Evolutionary conservation across 2,329 filamentous ascomycete genomes (phyloP), one percentile per base, ranked within the genome.

Genomic region (Claviceps africana): DNA sequence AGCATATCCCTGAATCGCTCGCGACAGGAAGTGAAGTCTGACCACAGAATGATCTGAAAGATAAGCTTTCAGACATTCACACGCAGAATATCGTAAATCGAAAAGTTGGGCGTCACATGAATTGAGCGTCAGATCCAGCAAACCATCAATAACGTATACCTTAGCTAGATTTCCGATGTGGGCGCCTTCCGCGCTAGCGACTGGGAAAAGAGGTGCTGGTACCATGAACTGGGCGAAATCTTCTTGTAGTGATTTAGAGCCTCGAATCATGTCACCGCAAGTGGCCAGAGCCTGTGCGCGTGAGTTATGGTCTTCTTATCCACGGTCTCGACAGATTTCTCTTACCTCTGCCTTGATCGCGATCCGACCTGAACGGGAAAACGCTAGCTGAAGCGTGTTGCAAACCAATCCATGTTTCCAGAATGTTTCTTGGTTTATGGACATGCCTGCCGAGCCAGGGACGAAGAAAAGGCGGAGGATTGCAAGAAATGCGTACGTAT

Each of bases 31-130:
- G 68, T 97, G 90, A 50, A 83, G 74, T 46, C 85, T 83, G 55
- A 96, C 91, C 52, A 86, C 82, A 39, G 82, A 70, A 65, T 97
- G 90, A 46, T 85, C 82, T 60, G 79, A 82, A 60, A 96, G 88
- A 66, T 98, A 98, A 2, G 93, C 88, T 66, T 95, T 90, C 55
- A 98, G 80, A 61, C 91, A 95, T 60, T 91, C 85, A 64, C 86
- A 93, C 22, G 88, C 89, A 21, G 91, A 86, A 61, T 89, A 79
- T 25, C 93, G 83, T 39, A 91, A 74, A 65, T 95, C 85, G 58
- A 95, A 86, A 37, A 86, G 75, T 50, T 82, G 76, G 21, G 79
- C 69, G 0, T 82, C 72, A 31, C 83, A 76, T 22, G 85, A 73
- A 52, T 82, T 82, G 9, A 98, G 72, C 0, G 85, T 83, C 44